These are phyloP conservation scores for Verruconis gallopava DNA, from an alignment of 2,329 filamentous ascomycete genomes.

Conservation along the genomic window DNA sequence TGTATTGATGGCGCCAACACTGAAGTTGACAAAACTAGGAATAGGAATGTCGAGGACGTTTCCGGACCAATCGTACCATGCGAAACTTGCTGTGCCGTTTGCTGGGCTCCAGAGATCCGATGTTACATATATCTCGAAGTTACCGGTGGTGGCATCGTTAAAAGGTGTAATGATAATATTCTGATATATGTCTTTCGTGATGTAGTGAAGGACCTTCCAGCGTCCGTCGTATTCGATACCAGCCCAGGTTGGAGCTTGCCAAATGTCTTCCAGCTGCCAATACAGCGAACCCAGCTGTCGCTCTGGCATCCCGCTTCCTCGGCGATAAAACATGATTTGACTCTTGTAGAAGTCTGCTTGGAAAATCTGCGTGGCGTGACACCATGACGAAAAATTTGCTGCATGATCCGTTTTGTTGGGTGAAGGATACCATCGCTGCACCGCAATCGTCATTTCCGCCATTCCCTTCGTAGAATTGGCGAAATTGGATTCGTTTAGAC, in stretches of 20 bases:
- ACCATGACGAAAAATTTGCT: constrained; percentile 50
- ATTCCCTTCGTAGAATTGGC: constrained; percentile 32
- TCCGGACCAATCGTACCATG: constrained; percentile 41
- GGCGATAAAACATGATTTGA: constrained; percentile 49
- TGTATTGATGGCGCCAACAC: constrained; percentile 39
- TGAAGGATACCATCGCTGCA: constrained; percentile 42
- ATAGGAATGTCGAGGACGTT: constrained; percentile 29
- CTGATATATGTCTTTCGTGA: constrained; percentile 44
- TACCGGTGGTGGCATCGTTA: constrained; percentile 37
- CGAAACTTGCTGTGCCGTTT: constrained; percentile 33
- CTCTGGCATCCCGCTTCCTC: constrained; percentile 44
- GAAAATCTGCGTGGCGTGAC: constrained; percentile 49
- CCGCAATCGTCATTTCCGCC: constrained; percentile 46
- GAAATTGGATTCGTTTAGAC: constrained; percentile 32
- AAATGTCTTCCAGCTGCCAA: constrained; percentile 54
- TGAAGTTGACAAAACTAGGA: constrained; percentile 24
- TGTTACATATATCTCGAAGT: constrained; percentile 41
- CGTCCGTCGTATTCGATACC: constrained; percentile 49
- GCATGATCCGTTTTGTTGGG: constrained; percentile 39
- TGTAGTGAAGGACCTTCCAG: constrained; percentile 50
- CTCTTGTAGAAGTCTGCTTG: constrained; percentile 49
- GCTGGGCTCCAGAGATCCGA: constrained; percentile 44
- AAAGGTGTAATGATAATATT: constrained; percentile 47
- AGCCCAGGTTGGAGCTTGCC: constrained; percentile 52
- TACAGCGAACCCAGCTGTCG: constrained; percentile 48